Base-by-base conservation (phyloP, 306 rosid genomes). In the Dryas drummondii region DNA sequence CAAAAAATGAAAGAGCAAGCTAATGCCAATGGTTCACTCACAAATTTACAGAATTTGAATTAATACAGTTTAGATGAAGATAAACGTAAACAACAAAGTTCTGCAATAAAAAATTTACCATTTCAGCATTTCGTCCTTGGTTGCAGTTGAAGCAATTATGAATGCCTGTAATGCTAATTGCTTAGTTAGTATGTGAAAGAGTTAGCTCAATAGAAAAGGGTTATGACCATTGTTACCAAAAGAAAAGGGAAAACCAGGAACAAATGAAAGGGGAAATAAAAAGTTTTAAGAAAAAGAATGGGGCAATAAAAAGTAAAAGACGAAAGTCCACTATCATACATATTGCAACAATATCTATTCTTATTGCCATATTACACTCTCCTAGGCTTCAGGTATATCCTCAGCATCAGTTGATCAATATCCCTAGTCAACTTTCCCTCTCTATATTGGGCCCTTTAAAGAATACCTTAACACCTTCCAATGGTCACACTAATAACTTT, bases 121-220 rank as follows among this genome's bases (percentile, higher is more conserved):
- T 85, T 83, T 90, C 76, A 70, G 68, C 97, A 92, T 92, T 83
- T 94, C 97, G 52, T 86, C 93, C 80, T 87, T 83, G 9, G 97
- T 90, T 74, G 90, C 97, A 61, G 99, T 94, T 69, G 99, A 92
- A 57, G 99, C 99, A 84, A 94, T 87, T 67, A 94, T 88, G 85
- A 94, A 94, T 61, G 99, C 99, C 97, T 94, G 97, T 80, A 87
- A 82, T 76, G 62, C 22, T 63, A 58, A 52, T 22, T 49, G 61
- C 76, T 70, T 47, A 46, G 76, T 84, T 74, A 80, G 77, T 53
- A 78, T 75, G 40, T 50, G 53, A 60, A 70, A 73, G 56, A 66
- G 49, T 74, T 47, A 45, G 65, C 67, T 73, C 16, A n/a, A 44
- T 46, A 22, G 59, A 71, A 54, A 71, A 7, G 15, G 22, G 22